Percentiles rank a stretch among this genome's conserved stretches.
phyloP scores from a whole-genome alignment of 306 rosid species.

The Cucurbita argyrosperma region DNA sequence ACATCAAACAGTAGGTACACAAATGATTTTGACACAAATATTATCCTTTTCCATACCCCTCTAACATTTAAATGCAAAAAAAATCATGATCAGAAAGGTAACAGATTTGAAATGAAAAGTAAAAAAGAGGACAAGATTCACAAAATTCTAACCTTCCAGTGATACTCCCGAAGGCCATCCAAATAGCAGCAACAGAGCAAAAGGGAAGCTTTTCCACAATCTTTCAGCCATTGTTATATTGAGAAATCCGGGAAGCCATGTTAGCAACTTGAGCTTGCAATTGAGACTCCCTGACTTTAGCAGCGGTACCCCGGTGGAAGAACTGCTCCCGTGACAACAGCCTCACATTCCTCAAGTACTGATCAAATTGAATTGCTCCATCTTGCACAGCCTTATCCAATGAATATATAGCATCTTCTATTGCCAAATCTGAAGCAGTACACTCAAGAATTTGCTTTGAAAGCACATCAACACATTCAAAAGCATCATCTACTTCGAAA shows the following conservation, averaged over 20 bases:
- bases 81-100: not conserved
- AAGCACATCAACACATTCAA: slow-evolving; percentile 48
- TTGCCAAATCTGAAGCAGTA: slow-evolving; percentile 69
- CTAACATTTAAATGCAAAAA: not conserved
- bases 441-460: slow-evolving; percentile 78
- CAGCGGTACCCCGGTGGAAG: slow-evolving; percentile 51
- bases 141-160: slow-evolving; percentile 6
- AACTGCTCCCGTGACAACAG: slow-evolving; percentile 75
- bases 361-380: slow-evolving; percentile 61
- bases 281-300: slow-evolving; percentile 76
- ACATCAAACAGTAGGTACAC: not conserved
- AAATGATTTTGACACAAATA: slow-evolving; percentile 4
- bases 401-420: slow-evolving; percentile 67
- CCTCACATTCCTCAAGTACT: slow-evolving; percentile 76
- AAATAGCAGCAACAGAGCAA: not conserved
- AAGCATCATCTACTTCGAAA: slow-evolving; percentile 38
- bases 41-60: slow-evolving; percentile 4
- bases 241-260: slow-evolving; percentile 61
- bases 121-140: not conserved
- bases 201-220: not conserved
- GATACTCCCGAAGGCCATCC: not conserved
- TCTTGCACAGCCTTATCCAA: slow-evolving; percentile 75
- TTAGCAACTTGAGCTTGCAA: slow-evolving; percentile 83
- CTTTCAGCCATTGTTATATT: slow-evolving; percentile 23
- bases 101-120: not conserved